Conservation (phyloP, 306 rosid genomes). For the Dryas alaskensis region DNA sequence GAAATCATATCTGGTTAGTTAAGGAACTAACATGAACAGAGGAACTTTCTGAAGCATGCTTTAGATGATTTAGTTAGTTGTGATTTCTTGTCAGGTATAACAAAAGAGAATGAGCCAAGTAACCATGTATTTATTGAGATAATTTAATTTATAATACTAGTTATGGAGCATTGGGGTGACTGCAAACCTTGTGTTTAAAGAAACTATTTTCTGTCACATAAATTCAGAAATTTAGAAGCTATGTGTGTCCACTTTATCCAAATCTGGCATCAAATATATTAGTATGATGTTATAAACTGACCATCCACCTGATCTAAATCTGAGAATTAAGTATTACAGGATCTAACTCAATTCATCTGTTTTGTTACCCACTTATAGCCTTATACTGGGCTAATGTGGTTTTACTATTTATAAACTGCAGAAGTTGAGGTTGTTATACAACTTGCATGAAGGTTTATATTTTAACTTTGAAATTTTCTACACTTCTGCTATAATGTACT, state of each 20-base stretch:
- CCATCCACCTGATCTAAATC: not conserved
- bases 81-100: not conserved
- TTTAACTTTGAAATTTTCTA: conserved; percentile 2
- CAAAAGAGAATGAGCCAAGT: not conserved
- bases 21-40: not conserved
- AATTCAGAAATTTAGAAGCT: not conserved
- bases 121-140: not conserved
- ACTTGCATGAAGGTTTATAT: not conserved
- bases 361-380: not conserved
- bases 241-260: not conserved
- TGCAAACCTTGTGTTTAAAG: not conserved
- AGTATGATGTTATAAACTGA: not conserved
- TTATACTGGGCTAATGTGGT: conserved; percentile 10
- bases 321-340: not conserved
- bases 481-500: conserved; percentile 14
- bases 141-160: not conserved
- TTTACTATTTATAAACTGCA: conserved; percentile 12
- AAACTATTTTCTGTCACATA: not conserved
- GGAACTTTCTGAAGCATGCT: conserved; percentile 2
- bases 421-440: not conserved
- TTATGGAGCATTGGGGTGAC: not conserved
- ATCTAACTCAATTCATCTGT: not conserved
- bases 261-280: not conserved
- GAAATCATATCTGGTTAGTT: not conserved
- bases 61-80: not conserved